A percentile compares a stretch with the other conserved stretches of the same genome.
Evolutionary conservation across 129 eudicot genomes (phyloP).

Genomic region (Pseudognaphalium luteoalbum): DNA sequence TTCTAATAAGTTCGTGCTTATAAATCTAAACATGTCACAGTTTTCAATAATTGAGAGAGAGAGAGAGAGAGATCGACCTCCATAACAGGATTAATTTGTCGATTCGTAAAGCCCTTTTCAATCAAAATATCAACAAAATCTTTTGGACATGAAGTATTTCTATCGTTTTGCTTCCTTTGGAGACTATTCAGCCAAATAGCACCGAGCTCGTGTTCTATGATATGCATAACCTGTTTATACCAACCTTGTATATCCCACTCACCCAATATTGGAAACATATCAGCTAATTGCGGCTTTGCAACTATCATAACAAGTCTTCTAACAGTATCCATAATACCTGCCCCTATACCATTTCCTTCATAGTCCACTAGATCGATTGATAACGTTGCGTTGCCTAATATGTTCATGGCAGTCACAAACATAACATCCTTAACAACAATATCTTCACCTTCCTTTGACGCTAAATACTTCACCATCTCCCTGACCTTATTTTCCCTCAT

Average conservation of each 20-base stretch:
- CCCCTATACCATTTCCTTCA: slow-evolving; percentile 25
- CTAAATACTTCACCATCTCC: slow-evolving; percentile 31
- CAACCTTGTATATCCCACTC: slow-evolving; percentile 37
- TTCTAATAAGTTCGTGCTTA: not conserved
- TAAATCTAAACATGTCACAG: not conserved
- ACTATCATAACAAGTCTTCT: slow-evolving; percentile 19
- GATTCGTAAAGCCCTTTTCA: slow-evolving; percentile 31
- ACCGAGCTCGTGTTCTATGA: slow-evolving; percentile 15
- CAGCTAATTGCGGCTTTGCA: slow-evolving; percentile 30
- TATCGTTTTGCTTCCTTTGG: slow-evolving; percentile 4
- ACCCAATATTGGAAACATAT: slow-evolving; percentile 36
- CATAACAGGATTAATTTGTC: slow-evolving; percentile 27
- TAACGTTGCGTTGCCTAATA: slow-evolving; percentile 25
- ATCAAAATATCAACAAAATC: slow-evolving; percentile 28
- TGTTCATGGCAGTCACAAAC: slow-evolving; percentile 36
- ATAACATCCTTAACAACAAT: slow-evolving; percentile 22
- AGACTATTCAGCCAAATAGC: slow-evolving; percentile 31
- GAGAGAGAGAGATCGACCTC: slow-evolving; percentile 6
- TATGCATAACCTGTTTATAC: slow-evolving; percentile 24
- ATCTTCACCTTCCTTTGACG: slow-evolving; percentile 26
- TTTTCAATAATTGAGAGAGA: not conserved
- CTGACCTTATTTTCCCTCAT: slow-evolving; percentile 19
- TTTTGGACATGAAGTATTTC: not conserved
- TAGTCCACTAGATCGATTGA: slow-evolving; percentile 36
- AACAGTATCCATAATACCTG: slow-evolving; percentile 13